Percentiles rank a stretch among this genome's conserved stretches.
Evolutionary conservation across 2,329 filamentous ascomycete genomes (phyloP).

Genomic region (Trichophyton benhamiae): DNA sequence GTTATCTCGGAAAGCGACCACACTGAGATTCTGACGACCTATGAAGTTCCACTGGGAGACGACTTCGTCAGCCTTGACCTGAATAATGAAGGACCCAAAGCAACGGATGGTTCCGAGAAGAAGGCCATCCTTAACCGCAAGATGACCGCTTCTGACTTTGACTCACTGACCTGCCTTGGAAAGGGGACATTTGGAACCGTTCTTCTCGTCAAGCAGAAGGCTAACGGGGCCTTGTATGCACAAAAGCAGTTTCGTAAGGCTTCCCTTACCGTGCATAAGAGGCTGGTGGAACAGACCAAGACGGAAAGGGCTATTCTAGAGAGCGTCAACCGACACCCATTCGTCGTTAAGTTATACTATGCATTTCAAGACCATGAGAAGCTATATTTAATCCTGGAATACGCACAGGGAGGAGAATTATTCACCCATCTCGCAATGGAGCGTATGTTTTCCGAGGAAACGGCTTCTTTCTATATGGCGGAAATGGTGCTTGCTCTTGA

Average conservation of each 20-base stretch:
- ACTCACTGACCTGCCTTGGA: conserved; percentile 78
- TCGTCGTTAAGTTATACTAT: conserved; percentile 96
- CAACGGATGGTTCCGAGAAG: conserved; percentile 36
- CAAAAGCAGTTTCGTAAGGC: conserved; percentile 99
- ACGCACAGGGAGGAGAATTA: conserved; percentile 90
- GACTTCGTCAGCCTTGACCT: conserved; percentile 64
- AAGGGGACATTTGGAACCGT: conserved; percentile 96
- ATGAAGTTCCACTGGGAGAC: conserved; percentile 71
- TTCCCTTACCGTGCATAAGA: conserved; percentile 87
- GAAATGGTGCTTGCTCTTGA: conserved; percentile 92
- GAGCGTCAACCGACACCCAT: conserved; percentile 90
- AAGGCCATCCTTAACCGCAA: conserved; percentile 52
- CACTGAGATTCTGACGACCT: conserved; percentile 64
- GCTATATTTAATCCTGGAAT: conserved; percentile 92
- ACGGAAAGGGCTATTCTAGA: conserved; percentile 91
- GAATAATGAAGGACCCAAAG: background rate
- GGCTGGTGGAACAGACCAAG: conserved; percentile 91
- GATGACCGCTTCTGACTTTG: conserved; percentile 85
- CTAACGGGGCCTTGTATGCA: conserved; percentile 80
- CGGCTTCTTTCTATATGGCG: conserved; percentile 94
- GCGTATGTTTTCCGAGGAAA: conserved; percentile 85
- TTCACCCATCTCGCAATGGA: conserved; percentile 91
- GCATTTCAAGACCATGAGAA: conserved; percentile 98
- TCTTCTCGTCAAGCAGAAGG: conserved; percentile 75
- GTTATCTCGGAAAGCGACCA: conserved; percentile 50